These are phyloP conservation scores for Logfia minima DNA, from an alignment of 129 eudicot species.

Conservation along the genomic window DNA sequence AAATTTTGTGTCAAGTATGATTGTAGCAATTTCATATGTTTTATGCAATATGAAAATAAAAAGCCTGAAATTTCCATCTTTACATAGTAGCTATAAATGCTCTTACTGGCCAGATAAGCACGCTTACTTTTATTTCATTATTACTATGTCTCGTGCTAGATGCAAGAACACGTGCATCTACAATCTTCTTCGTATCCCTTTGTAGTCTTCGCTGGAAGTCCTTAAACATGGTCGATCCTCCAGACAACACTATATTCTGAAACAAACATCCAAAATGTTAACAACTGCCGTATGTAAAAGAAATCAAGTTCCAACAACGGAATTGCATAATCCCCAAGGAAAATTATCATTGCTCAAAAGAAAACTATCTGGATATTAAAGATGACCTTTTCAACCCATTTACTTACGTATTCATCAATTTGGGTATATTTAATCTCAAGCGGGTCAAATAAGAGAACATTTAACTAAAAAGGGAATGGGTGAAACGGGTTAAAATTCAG, in stretches of 20 bases:
- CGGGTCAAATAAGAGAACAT: background rate
- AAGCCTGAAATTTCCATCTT: background rate
- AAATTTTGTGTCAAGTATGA: background rate
- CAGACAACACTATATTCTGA: constrained; percentile 94
- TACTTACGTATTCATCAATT: background rate
- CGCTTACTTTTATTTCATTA: constrained; percentile 69
- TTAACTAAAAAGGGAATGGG: background rate
- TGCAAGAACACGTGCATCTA: constrained; percentile 85
- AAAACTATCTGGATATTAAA: no score
- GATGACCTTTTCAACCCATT: background rate
- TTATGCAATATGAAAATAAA: background rate
- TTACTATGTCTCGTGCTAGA: constrained; percentile 58
- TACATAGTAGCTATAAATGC: background rate
- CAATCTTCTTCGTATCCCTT: constrained; percentile 90
- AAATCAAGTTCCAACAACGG: background rate
- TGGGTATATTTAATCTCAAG: background rate
- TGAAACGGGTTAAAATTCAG: background rate
- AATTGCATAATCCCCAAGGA: background rate
- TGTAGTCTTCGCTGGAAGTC: constrained; percentile 90
- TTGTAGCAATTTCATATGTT: background rate
- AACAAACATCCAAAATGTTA: background rate
- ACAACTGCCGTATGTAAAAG: background rate
- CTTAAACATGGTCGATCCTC: constrained; percentile 98
- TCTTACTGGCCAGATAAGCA: background rate
- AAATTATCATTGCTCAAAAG: background rate